A percentile compares a stretch with the other conserved stretches of the same genome.
These are phyloP conservation scores for Lenwebbia sp. DNA, from an alignment of 345 rosid genomes.

Conservation along the genomic window DNA sequence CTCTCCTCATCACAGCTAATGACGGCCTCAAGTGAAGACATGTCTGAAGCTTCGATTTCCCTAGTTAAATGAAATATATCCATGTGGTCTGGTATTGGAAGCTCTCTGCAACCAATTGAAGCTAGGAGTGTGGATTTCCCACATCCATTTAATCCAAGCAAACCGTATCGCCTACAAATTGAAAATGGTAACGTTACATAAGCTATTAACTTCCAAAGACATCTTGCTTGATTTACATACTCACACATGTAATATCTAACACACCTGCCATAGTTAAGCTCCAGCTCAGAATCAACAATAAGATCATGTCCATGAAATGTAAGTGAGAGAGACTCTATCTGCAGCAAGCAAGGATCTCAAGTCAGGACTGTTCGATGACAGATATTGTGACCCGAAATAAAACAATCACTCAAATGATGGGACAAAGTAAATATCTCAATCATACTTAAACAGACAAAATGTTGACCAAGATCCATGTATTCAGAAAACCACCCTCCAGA, in stretches of 20 bases:
- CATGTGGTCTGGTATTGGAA: slow-evolving; percentile 96
- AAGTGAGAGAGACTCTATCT: slow-evolving; percentile 93
- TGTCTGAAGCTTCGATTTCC: slow-evolving; percentile 95
- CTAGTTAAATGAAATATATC: slow-evolving; percentile 82
- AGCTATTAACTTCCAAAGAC: neutral
- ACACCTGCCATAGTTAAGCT: slow-evolving; percentile 93
- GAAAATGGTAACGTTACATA: neutral
- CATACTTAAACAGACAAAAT: neutral
- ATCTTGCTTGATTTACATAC: neutral
- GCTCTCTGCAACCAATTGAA: slow-evolving; percentile 77
- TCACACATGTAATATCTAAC: neutral
- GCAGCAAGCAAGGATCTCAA: slow-evolving; percentile 16
- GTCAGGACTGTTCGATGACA: neutral
- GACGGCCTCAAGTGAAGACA: slow-evolving; percentile 87
- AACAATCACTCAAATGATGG: neutral
- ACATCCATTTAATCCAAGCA: slow-evolving; percentile 96
- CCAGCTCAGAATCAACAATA: slow-evolving; percentile 83
- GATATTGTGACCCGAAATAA: neutral
- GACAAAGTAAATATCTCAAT: neutral
- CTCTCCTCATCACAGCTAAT: slow-evolving; percentile 94
- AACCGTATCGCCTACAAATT: slow-evolving; percentile 74
- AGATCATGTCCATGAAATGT: slow-evolving; percentile 98
- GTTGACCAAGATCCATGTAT: neutral
- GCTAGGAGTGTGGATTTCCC: slow-evolving; percentile 93
- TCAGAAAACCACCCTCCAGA: neutral